phyloP scores from a whole-genome alignment of 345 rosid species.

The Pistacia vera region DNA sequence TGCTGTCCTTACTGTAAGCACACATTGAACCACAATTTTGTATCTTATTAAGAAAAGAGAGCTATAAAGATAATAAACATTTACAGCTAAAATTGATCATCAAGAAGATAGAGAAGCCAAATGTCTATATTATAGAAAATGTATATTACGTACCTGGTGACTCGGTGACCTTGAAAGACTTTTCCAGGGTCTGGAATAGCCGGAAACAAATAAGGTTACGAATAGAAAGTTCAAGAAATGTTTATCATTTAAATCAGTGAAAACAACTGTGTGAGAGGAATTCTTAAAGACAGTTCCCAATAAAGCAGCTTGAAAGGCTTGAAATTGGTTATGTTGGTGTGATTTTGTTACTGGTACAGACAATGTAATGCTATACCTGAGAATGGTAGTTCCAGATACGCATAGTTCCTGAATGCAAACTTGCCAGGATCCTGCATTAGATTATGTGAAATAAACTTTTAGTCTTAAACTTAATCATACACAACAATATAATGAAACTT shows the following conservation, averaged over 20 bases:
- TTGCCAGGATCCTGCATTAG: constrained; percentile 59
- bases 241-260: no score
- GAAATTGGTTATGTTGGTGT: no score
- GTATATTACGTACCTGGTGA: constrained; percentile 66
- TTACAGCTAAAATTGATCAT: no score
- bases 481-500: not conserved
- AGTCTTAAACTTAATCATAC: not conserved
- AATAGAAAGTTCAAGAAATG: not conserved
- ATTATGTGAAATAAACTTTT: not conserved
- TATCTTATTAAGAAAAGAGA: constrained; percentile 16
- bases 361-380: constrained; percentile 55
- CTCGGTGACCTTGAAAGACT: constrained; percentile 86
- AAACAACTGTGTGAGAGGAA: not conserved
- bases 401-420: constrained; percentile 72
- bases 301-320: not conserved
- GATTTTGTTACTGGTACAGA: no score
- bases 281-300: not conserved
- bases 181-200: constrained; percentile 66
- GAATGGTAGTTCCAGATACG: constrained; percentile 82
- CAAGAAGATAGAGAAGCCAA: not conserved
- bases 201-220: not conserved
- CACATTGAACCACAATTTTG: not conserved
- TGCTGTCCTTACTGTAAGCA: constrained; percentile 72
- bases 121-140: not conserved
- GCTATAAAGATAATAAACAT: not conserved